These are phyloP conservation scores for Rhizomucor miehei DNA, from an alignment of 371 early-diverging fungal species.

Conservation along the genomic window DNA sequence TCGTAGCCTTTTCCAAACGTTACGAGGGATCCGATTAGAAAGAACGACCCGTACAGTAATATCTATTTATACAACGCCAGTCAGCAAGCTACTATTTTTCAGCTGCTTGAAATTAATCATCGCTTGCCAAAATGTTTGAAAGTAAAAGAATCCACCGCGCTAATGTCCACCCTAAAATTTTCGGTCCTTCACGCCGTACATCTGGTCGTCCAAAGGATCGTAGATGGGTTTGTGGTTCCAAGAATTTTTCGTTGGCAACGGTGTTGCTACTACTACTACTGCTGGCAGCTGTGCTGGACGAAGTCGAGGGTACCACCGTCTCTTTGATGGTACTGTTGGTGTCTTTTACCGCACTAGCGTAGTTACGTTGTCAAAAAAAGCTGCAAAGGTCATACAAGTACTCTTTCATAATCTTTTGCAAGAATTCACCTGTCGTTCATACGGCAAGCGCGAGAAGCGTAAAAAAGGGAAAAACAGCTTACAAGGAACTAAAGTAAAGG, in stretches of 20 bases:
- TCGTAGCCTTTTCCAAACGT: constrained; percentile 15
- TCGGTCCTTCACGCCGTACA: constrained; percentile 9
- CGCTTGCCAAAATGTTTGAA: constrained; percentile 14
- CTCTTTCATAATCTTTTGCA: too few species aligned
- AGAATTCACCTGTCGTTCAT: too few species aligned
- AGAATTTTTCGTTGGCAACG: neutral
- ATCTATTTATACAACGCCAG: constrained; percentile 4
- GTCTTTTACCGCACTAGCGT: too few species aligned
- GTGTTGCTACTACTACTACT: neutral
- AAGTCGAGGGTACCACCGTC: neutral
- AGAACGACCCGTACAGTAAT: constrained; percentile 14
- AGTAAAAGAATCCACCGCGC: constrained; percentile 17
- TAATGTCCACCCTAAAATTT: constrained; percentile 18
- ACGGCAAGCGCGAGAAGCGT: too few species aligned
- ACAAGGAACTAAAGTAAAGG: too few species aligned
- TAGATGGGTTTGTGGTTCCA: constrained; percentile 2
- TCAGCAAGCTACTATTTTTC: too few species aligned
- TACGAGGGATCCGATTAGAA: constrained; percentile 10
- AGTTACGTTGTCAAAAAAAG: too few species aligned
- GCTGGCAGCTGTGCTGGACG: constrained; percentile 3
- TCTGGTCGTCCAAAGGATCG: constrained; percentile 8
- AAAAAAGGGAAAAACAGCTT: too few species aligned
- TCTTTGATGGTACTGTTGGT: too few species aligned
- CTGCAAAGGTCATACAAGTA: too few species aligned
- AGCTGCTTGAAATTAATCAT: neutral